Evolutionary conservation across 768 basidiomycete genomes (phyloP), one percentile per base, ranked within the genome.

Genomic region (Auriscalpium orientale): DNA sequence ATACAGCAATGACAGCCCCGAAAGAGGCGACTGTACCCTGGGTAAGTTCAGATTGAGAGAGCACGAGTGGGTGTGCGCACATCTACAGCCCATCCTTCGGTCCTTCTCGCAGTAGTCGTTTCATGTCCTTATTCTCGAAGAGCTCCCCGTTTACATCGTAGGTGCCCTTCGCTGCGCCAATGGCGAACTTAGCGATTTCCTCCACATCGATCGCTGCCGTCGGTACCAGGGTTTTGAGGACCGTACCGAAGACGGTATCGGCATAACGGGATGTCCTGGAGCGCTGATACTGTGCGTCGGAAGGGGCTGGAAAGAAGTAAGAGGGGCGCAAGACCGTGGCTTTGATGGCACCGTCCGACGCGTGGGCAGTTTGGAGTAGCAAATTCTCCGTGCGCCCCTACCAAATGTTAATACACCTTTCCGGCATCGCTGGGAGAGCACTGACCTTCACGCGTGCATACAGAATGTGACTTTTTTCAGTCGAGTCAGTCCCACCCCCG

Each of bases 381-480:
- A 44, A 37, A 44, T 63, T 63, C 44, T 63, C 62, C 11, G 62
- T 18, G 15, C 18, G 13, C 15, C 40, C 40, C 40, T 43, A 8
- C 3, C 13, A 15, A 4, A 13, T 43, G 40, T 43, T 6, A 43
- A 18, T 3, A 18, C 40, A 28, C 18, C 18, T 43, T 18, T 43
- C 40, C 4, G 40, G 9, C 1, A 43, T 4, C 40, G 13, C 40
- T 15, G 4, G 9, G 15, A 8, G 4, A 43, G 40, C 40, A 43
- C 8, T 55, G 21, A 68, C 68, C 59, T 69, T 68, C 34, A 69
- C 60, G 22, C 59, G 60, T 2, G 20, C 49, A 44, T 66, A 69
- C 22, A 69, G 38, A 3, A 38, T 20, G 37, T 58, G 36, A 35
- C 62, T 60, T 7, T 57, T 61, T 58, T 68, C 68, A 38, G 28